Percentiles rank a stretch among this genome's conserved stretches.
Conservation (phyloP, 1,284 basidiomycete species). For the Sporisorium exsertum region DNA sequence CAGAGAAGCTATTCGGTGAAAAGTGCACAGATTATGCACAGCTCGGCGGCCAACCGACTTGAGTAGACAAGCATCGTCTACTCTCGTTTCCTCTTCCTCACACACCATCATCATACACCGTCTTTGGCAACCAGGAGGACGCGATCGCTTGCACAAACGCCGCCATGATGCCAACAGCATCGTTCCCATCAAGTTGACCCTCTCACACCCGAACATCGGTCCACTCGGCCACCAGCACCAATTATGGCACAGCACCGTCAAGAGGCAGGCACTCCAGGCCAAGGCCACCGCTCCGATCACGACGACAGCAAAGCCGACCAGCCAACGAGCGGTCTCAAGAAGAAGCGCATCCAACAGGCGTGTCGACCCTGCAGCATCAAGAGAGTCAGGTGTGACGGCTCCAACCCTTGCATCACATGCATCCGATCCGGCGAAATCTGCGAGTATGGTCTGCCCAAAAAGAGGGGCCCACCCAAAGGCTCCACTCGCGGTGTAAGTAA, state of each 20-base stretch:
- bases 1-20: too few relatives aligned
- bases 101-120: too few relatives aligned
- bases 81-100: too few relatives aligned
- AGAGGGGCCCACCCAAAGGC: constrained; percentile 59
- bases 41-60: too few relatives aligned
- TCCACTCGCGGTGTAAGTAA: constrained; percentile 53
- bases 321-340: constrained; percentile 28
- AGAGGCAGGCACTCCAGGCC: constrained; percentile 1
- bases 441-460: constrained; percentile 59
- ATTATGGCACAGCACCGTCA: constrained; percentile 13
- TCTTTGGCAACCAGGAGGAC: too few relatives aligned
- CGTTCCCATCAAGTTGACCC: background rate
- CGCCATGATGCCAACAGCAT: background rate
- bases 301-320: constrained; percentile 32
- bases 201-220: background rate
- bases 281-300: constrained; percentile 13
- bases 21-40: too few relatives aligned
- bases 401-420: constrained; percentile 54
- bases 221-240: background rate
- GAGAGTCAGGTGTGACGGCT: constrained; percentile 59
- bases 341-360: constrained; percentile 60
- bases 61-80: too few relatives aligned
- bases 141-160: too few relatives aligned
- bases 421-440: constrained; percentile 50
- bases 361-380: constrained; percentile 56